phyloP scores from a whole-genome alignment of 75 land plant species.

The Pseudotsuga menziesii region DNA sequence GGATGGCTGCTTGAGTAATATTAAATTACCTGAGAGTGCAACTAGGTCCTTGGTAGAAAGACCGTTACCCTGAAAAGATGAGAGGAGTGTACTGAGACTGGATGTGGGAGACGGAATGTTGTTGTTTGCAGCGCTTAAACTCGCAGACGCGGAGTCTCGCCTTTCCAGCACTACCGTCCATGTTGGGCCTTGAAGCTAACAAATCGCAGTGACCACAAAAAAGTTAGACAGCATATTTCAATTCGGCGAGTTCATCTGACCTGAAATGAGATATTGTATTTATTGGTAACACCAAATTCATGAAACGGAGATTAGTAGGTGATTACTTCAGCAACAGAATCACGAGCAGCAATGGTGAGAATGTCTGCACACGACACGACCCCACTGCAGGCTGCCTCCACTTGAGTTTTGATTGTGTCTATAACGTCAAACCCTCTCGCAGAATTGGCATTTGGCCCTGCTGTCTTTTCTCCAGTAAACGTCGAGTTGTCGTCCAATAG shows the following conservation, averaged over 20 bases:
- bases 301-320: background rate
- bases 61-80: constrained; percentile 14
- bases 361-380: constrained; percentile 15
- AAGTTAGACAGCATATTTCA: no score
- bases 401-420: constrained; percentile 13
- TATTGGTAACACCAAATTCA: background rate
- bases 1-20: no score
- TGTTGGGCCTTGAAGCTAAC: constrained; percentile 15
- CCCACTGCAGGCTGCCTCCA: constrained; percentile 12
- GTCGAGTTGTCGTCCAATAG: constrained; percentile 8
- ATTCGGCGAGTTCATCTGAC: no score
- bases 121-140: constrained; percentile 7
- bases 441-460: constrained; percentile 7
- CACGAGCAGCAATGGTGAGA: constrained; percentile 15
- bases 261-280: no score
- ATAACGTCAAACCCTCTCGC: constrained; percentile 13
- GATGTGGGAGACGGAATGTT: constrained; percentile 16
- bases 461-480: constrained; percentile 3
- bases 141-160: constrained; percentile 21
- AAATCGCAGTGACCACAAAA: background rate
- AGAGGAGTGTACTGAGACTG: constrained; percentile 1
- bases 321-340: background rate
- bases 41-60: constrained; percentile 18
- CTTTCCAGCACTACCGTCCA: constrained; percentile 30
- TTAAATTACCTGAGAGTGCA: constrained; percentile 28